Evolutionary conservation across 352 stramenopile genomes (phyloP).

Genomic region (Pythium periplocum): DNA sequence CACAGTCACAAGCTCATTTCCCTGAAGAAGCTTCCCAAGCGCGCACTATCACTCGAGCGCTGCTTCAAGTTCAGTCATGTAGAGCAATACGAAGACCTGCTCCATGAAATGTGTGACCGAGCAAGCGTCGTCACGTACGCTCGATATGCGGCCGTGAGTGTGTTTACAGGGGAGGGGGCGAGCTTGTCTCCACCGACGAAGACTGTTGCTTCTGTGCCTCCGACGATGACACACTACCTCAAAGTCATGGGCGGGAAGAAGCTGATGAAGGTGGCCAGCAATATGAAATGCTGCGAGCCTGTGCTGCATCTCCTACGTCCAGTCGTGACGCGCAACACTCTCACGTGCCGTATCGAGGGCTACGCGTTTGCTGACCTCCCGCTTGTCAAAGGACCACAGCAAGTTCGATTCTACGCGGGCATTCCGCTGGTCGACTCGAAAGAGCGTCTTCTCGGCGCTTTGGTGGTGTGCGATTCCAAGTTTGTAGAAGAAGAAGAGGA

Average conservation of each 20-base stretch:
- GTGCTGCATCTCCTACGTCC: constrained; percentile 38
- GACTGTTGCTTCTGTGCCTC: no score
- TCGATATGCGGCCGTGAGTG: constrained; percentile 53
- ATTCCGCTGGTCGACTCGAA: constrained; percentile 49
- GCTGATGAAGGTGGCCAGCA: constrained; percentile 49
- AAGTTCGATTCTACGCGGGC: constrained; percentile 66
- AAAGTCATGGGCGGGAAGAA: constrained; percentile 39
- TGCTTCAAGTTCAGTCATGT: constrained; percentile 25
- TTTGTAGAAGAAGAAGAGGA: constrained; percentile 34
- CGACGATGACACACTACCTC: constrained; percentile 33
- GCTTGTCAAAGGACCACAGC: constrained; percentile 64
- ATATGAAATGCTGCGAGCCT: constrained; percentile 63
- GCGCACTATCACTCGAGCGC: constrained; percentile 2
- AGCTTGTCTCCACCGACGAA: no score
- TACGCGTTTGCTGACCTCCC: constrained; percentile 56
- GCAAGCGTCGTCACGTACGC: constrained; percentile 30
- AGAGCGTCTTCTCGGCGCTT: constrained; percentile 39
- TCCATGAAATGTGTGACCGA: constrained; percentile 50
- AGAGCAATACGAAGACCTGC: constrained; percentile 42
- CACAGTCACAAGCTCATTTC: no score
- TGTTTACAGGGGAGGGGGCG: constrained; percentile 26
- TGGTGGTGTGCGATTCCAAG: constrained; percentile 60
- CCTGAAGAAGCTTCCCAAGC: no score
- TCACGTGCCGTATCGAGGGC: constrained; percentile 16
- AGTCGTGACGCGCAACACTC: constrained; percentile 48